A percentile compares a stretch with the other conserved stretches of the same genome.
phyloP scores from a whole-genome alignment of 306 rosid species.

The Casuarina glauca region DNA sequence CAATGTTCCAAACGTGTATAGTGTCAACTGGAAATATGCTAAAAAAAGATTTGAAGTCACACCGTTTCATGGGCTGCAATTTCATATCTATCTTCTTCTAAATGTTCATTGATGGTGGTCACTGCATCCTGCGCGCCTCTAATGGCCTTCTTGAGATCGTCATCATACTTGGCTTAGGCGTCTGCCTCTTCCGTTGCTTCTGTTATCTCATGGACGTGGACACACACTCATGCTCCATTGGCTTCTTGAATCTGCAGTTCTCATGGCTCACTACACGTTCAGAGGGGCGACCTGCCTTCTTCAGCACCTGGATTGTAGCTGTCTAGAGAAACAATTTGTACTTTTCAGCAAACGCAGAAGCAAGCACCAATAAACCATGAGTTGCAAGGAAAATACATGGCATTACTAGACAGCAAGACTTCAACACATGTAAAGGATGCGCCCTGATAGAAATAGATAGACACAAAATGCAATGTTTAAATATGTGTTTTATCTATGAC shows the following conservation, averaged over 20 bases:
- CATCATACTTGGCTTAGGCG: slow-evolving; percentile 80
- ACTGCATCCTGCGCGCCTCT: slow-evolving; percentile 87
- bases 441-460: no score
- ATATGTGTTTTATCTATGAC: no score
- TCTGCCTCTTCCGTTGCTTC: slow-evolving; percentile 94
- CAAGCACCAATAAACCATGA: background rate
- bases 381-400: slow-evolving; percentile 5
- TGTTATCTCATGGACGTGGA: slow-evolving; percentile 76
- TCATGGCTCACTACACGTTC: slow-evolving; percentile 82
- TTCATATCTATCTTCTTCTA: slow-evolving; percentile 94
- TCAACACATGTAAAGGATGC: no score
- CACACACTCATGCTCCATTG: slow-evolving; percentile 65
- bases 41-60: slow-evolving; percentile 19
- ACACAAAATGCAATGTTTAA: no score
- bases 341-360: slow-evolving; percentile 29
- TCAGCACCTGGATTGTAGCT: slow-evolving; percentile 74
- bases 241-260: slow-evolving; percentile 65
- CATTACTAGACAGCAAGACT: no score
- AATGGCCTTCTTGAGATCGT: slow-evolving; percentile 84
- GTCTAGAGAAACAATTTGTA: slow-evolving; percentile 52
- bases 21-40: background rate
- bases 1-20: no score
- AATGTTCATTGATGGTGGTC: slow-evolving; percentile 73
- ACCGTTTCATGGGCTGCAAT: slow-evolving; percentile 79
- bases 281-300: slow-evolving; percentile 84